Evolutionary conservation across 2,329 filamentous ascomycete species (phyloP), one percentile per base, ranked within the genome.

Genomic region (Massarina eburnea): DNA sequence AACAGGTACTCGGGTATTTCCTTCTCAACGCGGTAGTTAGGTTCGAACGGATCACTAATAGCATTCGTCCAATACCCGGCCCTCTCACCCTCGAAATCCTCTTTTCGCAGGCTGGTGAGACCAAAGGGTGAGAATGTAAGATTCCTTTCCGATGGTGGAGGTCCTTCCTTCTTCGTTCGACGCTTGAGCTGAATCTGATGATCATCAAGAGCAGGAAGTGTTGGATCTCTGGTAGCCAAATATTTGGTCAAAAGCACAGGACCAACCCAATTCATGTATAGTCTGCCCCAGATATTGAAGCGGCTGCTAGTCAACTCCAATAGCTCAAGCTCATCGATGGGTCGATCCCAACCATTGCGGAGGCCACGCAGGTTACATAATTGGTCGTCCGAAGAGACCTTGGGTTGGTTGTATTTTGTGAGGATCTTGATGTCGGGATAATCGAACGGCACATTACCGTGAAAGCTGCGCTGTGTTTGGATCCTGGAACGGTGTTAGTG

Each of bases 281-380:
- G 48, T 32, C 58, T 62, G 1, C 68, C 70, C 49, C 56, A 62
- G 12, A 74, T 67, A 33, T 75, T 71, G 54, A 74, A 73, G 2
- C 52, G 48, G 4, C 59, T 46, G 4, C 62, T 63, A 4, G 72
- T 61, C 1, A 71, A 51, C 3, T 58, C 45, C 0, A 73, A 59
- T 1, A 75, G 59, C 22, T 67, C 62, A 0, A 43, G 26, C 37
- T 73, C 66, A 26, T 73, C 53, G 14, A 74, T 61, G 0, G 52
- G 53, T 12, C 41, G 48, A 17, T 59, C 41, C 59, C 62, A 69
- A 2, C 65, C 63, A 19, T 62, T 39, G 2, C 58, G 54, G 4
- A 73, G 57, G 7, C 51, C 47, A 12, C 59, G 43, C 2, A 67
- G 52, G 19, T 63, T 52, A 10, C 48, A 46, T 7, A 73, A 55